phyloP scores from a whole-genome alignment of 352 stramenopile genomes.

The Pelagophyceae sp. region DNA sequence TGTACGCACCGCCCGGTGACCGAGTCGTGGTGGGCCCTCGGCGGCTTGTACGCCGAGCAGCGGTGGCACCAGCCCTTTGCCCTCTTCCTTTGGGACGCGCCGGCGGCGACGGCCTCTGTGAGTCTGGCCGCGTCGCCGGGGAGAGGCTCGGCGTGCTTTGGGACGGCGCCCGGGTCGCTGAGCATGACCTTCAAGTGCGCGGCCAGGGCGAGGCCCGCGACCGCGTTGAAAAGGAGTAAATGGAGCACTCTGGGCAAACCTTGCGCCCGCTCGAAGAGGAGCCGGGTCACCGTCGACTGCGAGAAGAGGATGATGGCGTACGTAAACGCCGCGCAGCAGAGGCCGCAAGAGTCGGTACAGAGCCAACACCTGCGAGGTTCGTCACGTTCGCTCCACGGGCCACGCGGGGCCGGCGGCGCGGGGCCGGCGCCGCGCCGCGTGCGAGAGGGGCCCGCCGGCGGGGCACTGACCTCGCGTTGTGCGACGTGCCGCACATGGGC shows the following conservation, averaged over 20 bases:
- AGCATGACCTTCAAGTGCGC: conserved; percentile 95
- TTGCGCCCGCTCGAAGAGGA: neutral
- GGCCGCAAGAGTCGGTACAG: conserved; percentile 2
- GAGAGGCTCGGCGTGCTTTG: conserved; percentile 75
- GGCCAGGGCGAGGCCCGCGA: conserved; percentile 66
- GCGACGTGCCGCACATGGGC: neutral
- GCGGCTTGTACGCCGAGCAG: conserved; percentile 25
- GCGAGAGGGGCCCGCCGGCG: too few relatives aligned
- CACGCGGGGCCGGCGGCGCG: too few relatives aligned
- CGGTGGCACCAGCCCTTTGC: conserved; percentile 28
- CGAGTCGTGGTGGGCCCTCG: conserved; percentile 32
- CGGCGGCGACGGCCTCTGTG: conserved; percentile 1
- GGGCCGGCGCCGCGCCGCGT: too few relatives aligned
- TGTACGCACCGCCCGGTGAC: conserved; percentile 19
- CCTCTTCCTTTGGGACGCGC: conserved; percentile 23
- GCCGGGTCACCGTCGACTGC: neutral
- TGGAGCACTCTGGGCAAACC: conserved; percentile 36
- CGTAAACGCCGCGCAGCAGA: neutral
- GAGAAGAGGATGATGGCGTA: conserved; percentile 1
- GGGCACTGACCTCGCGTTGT: neutral
- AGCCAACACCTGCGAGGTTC: neutral
- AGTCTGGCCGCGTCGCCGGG: conserved; percentile 20
- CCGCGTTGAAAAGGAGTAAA: conserved; percentile 45
- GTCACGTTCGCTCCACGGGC: neutral
- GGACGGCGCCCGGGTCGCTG: conserved; percentile 91